Conservation (phyloP, 2,329 filamentous ascomycete genomes). For the Alternaria atra region DNA sequence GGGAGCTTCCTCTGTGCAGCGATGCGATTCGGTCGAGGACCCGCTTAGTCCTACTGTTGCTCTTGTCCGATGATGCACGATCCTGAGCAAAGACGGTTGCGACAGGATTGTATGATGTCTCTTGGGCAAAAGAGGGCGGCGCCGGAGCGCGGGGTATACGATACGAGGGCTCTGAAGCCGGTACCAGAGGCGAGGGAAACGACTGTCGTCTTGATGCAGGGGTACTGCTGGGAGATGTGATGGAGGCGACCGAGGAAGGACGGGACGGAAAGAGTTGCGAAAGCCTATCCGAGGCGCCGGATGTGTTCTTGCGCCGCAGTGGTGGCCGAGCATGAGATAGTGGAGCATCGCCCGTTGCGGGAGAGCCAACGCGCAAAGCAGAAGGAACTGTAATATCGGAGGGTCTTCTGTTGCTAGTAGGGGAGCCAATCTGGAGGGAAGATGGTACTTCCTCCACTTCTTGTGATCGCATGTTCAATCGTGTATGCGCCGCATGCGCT, state of each 20-base stretch:
- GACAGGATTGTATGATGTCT: conserved; percentile 42
- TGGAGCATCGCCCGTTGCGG: conserved; percentile 25
- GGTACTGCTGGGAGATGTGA: conserved; percentile 27
- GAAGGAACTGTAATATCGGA: conserved; percentile 36
- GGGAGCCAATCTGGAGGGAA: conserved; percentile 43
- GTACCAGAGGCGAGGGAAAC: conserved; percentile 40
- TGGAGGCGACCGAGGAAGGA: conserved; percentile 38
- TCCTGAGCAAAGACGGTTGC: conserved; percentile 31
- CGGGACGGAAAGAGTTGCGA: conserved; percentile 51
- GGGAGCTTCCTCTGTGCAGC: conserved; percentile 30
- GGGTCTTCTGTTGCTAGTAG: conserved; percentile 27
- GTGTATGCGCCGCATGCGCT: conserved; percentile 2
- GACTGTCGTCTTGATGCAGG: conserved; percentile 39
- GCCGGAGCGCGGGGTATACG: conserved; percentile 43
- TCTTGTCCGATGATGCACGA: conserved; percentile 26
- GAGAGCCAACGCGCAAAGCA: conserved; percentile 44
- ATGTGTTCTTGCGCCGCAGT: conserved; percentile 39
- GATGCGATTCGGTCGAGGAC: conserved; percentile 45
- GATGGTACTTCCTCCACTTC: conserved; percentile 43
- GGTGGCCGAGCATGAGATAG: conserved; percentile 33
- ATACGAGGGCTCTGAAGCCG: conserved; percentile 40
- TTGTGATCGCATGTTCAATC: conserved; percentile 1
- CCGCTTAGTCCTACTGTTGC: conserved; percentile 38
- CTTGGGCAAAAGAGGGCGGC: conserved; percentile 42
- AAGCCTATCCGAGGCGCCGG: conserved; percentile 43